Base-by-base conservation (phyloP, 108 stramenopile species). In the Pseudonitzschia multiseries region DNA sequence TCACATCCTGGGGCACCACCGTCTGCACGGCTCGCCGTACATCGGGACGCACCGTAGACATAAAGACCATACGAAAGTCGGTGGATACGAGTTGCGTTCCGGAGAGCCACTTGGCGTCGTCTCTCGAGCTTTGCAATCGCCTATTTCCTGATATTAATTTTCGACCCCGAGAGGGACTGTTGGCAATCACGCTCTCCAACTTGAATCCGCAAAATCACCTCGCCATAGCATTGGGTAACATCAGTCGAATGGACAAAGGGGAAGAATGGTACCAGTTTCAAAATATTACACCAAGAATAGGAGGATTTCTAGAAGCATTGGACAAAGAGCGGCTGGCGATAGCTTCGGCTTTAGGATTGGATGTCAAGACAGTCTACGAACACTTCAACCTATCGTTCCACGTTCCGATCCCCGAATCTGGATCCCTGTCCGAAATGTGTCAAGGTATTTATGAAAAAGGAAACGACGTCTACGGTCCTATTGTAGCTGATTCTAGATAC, bases 201-300 rank as follows among this genome's bases (percentile, higher is more conserved):
- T 74, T 89, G 15, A 89, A 89, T 57, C 84, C 88, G 15, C 88
- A 89, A 65, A 86, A 86, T 72, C 88, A 89, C 70, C 61, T 89
- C 22, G 88, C 82, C 0, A 89, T 89, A 13, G 83, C 85, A 15
- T 43, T 89, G 41, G 85, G 87, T 3, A 89, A 89, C 50, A 89
- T 89, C 68, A 76, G 74, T 64, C 81, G 87, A 27, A 89, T 89
- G 87, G 87, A 89, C 57, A 84, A 83, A 64, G 81, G 79, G 17
- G 85, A 85, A 68, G 73, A 79, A 41, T 89, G 88, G 88, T 86
- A 84, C 74, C 88, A 89, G 48, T 83, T 81, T 28, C 69, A 83
- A 69, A 77, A 80, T 61, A 75, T 86, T 14, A 89, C 88, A 8
- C 88, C 88, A 22, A 83, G 74, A 13, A 75, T 89, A 22, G 88